Evolutionary conservation across 768 basidiomycete species (phyloP), one percentile per base, ranked within the genome.

Genomic region (Psilocybe azurescens): DNA sequence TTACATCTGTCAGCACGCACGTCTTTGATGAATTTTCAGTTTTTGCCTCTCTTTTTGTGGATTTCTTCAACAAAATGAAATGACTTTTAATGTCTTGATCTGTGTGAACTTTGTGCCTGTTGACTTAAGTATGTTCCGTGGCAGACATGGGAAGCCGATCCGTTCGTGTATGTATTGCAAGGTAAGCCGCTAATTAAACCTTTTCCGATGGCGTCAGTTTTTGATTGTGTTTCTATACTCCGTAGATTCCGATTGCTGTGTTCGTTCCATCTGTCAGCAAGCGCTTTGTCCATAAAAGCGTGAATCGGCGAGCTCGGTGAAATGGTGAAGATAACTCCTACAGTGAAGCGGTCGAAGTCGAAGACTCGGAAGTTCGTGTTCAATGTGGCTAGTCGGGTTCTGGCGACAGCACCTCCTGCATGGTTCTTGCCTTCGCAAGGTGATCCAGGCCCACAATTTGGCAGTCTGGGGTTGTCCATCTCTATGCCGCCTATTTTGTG

Each of bases 1-100:
- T 75, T 44, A 44, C 41, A 75, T 74, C 68, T 75, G 74, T 68
- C 66, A 65, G 72, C 52, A 36, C 52, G 52, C 74, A 77, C 69
- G 74, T 73, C 71, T 70, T 77, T 74, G 72, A 77, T 73, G 74
- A 75, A 65, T 71, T 68, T 71, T 63, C 68, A 67, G 30, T 62
- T 57, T 67, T 65, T 60, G 65, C 68, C 51, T 47, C 69, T 69
- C 69, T 66, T 68, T 24, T 63, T 73, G 70, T 73, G 74, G 74
- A 75, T 75, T 59, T 65, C 68, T 59, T 51, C 62, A 72, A 24
- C 24, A 36, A 72, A 74, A 73, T 70, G 67, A 64, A 71, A 72
- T 65, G 66, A 65, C 64, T 62, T 69, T 53, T 39, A 48, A 62
- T 59, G 65, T 66, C 63, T 64, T 60, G 10, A 52, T n/a, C 36